Percentiles rank a stretch among this genome's conserved stretches.
Evolutionary conservation across 371 early-diverging fungal species (phyloP).

Genomic region (Apophysomyces variabilis): DNA sequence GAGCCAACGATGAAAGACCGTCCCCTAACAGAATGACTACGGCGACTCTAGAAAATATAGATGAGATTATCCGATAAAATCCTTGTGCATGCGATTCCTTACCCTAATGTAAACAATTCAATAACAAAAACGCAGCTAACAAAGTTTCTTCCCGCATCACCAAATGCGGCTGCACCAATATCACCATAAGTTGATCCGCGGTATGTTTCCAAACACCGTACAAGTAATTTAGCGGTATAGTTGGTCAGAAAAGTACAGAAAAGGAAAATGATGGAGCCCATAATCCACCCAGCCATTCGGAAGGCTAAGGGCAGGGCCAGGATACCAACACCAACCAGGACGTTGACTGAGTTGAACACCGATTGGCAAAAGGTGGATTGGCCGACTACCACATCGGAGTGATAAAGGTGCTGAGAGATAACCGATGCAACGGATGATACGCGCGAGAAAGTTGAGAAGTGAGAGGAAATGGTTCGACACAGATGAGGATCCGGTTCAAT

Average conservation of each 20-base stretch:
- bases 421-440: conserved; percentile 24
- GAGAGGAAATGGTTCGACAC: conserved; percentile 5
- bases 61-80: conserved; percentile 1
- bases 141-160: conserved; percentile 47
- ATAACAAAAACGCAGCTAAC: conserved; percentile 56
- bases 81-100: not conserved
- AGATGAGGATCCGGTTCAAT: not conserved
- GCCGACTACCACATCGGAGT: not conserved
- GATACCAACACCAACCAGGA: conserved; percentile 69
- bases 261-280: conserved; percentile 56
- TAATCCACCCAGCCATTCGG: conserved; percentile 53
- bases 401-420: conserved; percentile 20
- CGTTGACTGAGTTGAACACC: conserved; percentile 65
- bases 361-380: conserved; percentile 46
- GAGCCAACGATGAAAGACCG: conserved; percentile 34
- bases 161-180: conserved; percentile 71
- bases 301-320: conserved; percentile 67
- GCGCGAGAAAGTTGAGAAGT: conserved; percentile 17
- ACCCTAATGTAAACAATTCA: conserved; percentile 65
- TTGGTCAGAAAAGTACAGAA: conserved; percentile 51
- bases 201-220: conserved; percentile 30
- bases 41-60: conserved; percentile 25
- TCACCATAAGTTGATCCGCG: conserved; percentile 58
- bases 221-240: conserved; percentile 63
- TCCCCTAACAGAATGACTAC: conserved; percentile 40